Conservation (phyloP, 768 basidiomycete species). For the Floccularia luteovirens region DNA sequence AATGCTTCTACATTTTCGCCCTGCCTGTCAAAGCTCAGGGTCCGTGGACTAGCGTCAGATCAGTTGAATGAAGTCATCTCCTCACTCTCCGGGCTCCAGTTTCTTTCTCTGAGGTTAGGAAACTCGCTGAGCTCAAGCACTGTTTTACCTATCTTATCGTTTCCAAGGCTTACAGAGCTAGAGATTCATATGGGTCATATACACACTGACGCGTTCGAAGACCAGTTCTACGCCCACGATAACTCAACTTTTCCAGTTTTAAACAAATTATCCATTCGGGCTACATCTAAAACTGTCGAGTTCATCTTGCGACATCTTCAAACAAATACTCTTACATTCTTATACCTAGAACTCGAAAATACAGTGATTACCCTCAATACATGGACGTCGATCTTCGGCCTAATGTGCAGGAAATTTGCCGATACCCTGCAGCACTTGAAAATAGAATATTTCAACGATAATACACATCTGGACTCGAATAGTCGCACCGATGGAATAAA, state of each 20-base stretch:
- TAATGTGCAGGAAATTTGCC: slow-evolving; percentile 17
- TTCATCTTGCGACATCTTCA: slow-evolving; percentile 25
- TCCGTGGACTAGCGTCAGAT: slow-evolving; percentile 28
- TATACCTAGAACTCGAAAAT: slow-evolving; percentile 31
- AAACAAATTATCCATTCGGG: slow-evolving; percentile 30
- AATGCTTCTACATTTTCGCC: slow-evolving; percentile 18
- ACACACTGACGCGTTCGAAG: slow-evolving; percentile 14
- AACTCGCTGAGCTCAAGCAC: slow-evolving; percentile 25
- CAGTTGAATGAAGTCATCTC: slow-evolving; percentile 23
- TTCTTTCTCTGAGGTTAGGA: slow-evolving; percentile 31
- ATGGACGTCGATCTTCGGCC: slow-evolving; percentile 27
- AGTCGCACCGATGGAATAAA: slow-evolving; percentile 10
- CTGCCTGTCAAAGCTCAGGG: slow-evolving; percentile 22
- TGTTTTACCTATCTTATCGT: slow-evolving; percentile 24
- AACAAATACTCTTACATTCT: slow-evolving; percentile 19
- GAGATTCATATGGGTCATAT: slow-evolving; percentile 37
- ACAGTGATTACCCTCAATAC: slow-evolving; percentile 11
- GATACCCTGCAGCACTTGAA: slow-evolving; percentile 25
- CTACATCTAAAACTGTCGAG: slow-evolving; percentile 22
- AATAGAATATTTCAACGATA: slow-evolving; percentile 35
- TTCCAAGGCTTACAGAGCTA: slow-evolving; percentile 29
- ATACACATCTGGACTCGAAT: slow-evolving; percentile 21
- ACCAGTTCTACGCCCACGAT: no score
- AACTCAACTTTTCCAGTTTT: slow-evolving; percentile 25
- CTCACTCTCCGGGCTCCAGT: slow-evolving; percentile 21